phyloP scores from a whole-genome alignment of 768 basidiomycete genomes.

The Russula foetens region DNA sequence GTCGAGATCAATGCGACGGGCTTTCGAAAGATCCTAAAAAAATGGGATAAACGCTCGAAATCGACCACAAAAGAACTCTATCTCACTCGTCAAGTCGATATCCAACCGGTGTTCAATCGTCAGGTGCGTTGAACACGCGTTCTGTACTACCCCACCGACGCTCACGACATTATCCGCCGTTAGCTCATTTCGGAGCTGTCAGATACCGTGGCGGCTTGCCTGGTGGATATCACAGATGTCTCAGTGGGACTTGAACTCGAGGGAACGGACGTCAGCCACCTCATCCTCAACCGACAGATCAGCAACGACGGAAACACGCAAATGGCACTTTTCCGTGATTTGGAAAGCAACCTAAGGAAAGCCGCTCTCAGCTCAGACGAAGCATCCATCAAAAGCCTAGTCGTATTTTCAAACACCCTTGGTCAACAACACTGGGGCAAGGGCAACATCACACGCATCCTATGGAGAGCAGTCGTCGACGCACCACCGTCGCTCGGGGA shows the following conservation, averaged over 20 bases:
- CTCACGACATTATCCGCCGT: not conserved
- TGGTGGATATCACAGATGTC: slow-evolving; percentile 70
- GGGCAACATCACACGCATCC: slow-evolving; percentile 75
- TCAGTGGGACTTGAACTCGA: slow-evolving; percentile 73
- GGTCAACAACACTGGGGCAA: slow-evolving; percentile 50
- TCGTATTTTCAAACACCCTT: slow-evolving; percentile 61
- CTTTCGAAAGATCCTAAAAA: slow-evolving; percentile 95
- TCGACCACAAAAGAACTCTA: slow-evolving; percentile 96
- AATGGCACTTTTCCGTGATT: slow-evolving; percentile 73
- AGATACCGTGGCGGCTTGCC: slow-evolving; percentile 81
- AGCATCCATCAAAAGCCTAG: slow-evolving; percentile 57
- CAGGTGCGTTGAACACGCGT: slow-evolving; percentile 47
- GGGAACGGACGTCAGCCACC: slow-evolving; percentile 63
- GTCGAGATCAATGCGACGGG: slow-evolving; percentile 96
- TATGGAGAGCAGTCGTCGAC: slow-evolving; percentile 89
- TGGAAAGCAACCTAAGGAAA: slow-evolving; percentile 80
- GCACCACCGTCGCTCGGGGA: slow-evolving; percentile 67
- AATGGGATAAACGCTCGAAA: slow-evolving; percentile 95
- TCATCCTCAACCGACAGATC: slow-evolving; percentile 63
- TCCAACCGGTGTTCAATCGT: slow-evolving; percentile 97
- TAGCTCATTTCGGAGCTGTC: slow-evolving; percentile 93
- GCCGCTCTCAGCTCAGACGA: slow-evolving; percentile 59
- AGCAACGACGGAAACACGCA: slow-evolving; percentile 51
- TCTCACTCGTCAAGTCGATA: slow-evolving; percentile 91
- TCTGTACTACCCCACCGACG: not conserved